A percentile compares a stretch with the other conserved stretches of the same genome.
Evolutionary conservation across 495 filamentous ascomycete species (phyloP).

Genomic region (Talaromyces thailandensis): DNA sequence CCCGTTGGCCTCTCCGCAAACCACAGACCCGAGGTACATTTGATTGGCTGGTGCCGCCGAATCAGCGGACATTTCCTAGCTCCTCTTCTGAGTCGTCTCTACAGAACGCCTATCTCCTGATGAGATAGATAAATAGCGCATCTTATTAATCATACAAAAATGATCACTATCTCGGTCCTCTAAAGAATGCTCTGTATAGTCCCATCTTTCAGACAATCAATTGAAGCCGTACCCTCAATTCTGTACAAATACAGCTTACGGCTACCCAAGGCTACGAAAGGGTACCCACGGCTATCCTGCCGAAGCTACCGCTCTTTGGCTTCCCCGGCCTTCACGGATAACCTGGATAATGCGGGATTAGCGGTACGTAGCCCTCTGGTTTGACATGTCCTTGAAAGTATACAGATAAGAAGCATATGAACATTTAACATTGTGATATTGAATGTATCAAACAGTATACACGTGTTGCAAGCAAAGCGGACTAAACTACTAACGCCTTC

Average conservation of each 20-base stretch:
- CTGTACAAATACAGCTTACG: neutral
- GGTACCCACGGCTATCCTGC: neutral
- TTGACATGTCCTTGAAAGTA: too few relatives aligned
- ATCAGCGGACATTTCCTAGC: neutral
- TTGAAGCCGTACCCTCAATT: neutral
- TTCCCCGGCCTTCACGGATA: too few relatives aligned
- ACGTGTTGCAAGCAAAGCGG: neutral
- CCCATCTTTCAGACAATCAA: neutral
- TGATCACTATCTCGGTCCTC: neutral
- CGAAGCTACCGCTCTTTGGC: neutral
- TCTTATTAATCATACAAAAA: neutral
- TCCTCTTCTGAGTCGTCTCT: too few relatives aligned
- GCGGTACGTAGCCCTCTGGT: neutral
- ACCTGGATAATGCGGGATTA: neutral
- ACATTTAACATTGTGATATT: neutral
- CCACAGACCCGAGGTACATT: neutral
- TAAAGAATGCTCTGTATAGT: neutral
- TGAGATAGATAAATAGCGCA: neutral
- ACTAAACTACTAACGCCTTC: neutral
- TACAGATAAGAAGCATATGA: too few relatives aligned
- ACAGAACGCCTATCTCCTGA: neutral
- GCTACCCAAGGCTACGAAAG: neutral
- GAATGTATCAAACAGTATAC: neutral
- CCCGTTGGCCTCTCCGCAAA: neutral
- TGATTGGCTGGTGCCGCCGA: conserved; percentile 1